Conservation (phyloP, 768 basidiomycete genomes). For the Boletellus sp. region DNA sequence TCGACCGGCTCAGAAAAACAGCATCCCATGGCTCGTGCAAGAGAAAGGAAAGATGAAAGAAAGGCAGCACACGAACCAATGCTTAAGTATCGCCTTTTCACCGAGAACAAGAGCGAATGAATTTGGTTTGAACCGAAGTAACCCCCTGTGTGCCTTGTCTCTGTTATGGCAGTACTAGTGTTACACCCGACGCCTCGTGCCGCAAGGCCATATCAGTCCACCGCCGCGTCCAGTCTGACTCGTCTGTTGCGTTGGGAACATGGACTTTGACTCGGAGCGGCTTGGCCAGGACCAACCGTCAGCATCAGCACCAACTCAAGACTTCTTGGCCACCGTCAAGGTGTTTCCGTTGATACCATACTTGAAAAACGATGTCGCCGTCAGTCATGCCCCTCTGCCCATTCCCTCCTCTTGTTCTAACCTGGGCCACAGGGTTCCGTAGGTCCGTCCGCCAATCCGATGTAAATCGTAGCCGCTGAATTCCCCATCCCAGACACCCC, state of each 20-base stretch:
- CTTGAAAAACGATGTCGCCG: slow-evolving; percentile 65
- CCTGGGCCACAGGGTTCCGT: slow-evolving; percentile 21
- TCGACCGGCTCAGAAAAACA: slow-evolving; percentile 74
- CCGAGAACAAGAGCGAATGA: slow-evolving; percentile 33
- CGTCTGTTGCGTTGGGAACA: slow-evolving; percentile 12
- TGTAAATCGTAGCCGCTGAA: background rate
- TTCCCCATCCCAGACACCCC: slow-evolving; percentile 50
- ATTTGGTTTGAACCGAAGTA: slow-evolving; percentile 21
- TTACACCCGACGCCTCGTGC: too few relatives aligned
- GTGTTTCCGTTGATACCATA: slow-evolving; percentile 81
- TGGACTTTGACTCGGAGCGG: slow-evolving; percentile 34
- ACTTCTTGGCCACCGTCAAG: slow-evolving; percentile 56
- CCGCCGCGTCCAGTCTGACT: background rate
- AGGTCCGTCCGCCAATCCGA: slow-evolving; percentile 16
- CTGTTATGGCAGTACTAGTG: slow-evolving; percentile 16
- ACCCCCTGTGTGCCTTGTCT: slow-evolving; percentile 20
- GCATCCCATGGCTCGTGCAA: slow-evolving; percentile 53
- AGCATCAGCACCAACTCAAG: slow-evolving; percentile 52
- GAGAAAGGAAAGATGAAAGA: slow-evolving; percentile 31
- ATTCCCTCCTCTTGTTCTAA: slow-evolving; percentile 17
- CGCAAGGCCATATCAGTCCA: background rate
- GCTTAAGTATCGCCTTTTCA: slow-evolving; percentile 24
- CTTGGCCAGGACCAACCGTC: slow-evolving; percentile 32
- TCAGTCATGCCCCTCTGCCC: slow-evolving; percentile 35
- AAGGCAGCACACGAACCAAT: slow-evolving; percentile 16